Evolutionary conservation across 176 grass and related monocot genomes (phyloP).

Genomic region (Olyra latifolia): DNA sequence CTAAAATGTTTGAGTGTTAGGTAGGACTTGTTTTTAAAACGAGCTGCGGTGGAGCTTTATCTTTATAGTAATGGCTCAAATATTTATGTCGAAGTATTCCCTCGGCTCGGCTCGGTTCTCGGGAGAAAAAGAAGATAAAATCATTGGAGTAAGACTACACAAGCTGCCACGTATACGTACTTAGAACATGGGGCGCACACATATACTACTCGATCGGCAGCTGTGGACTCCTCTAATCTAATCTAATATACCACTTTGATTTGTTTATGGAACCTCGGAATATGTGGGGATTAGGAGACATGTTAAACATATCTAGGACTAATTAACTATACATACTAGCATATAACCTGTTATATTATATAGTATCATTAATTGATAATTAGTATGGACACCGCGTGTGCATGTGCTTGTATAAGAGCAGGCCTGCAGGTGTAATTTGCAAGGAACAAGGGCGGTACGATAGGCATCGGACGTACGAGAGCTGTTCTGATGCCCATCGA

Average conservation of each 20-base stretch:
- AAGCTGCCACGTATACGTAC: neutral
- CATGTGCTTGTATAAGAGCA: no score
- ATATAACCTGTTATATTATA: neutral
- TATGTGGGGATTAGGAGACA: slow-evolving; percentile 25
- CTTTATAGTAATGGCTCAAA: no score
- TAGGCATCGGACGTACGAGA: no score
- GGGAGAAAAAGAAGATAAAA: neutral
- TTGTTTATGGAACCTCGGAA: neutral
- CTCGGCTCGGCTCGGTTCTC: no score
- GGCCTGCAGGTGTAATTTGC: no score
- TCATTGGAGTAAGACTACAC: neutral
- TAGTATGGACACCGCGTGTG: neutral
- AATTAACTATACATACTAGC: neutral
- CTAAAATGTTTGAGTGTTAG: no score
- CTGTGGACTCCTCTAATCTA: neutral
- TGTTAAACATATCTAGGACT: slow-evolving; percentile 5
- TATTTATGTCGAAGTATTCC: no score
- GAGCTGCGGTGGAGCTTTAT: no score
- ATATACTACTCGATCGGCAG: neutral
- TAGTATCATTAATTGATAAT: neutral
- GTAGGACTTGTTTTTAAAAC: no score
- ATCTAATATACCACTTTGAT: neutral
- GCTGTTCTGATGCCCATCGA: no score
- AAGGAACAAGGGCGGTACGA: no score
- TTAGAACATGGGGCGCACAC: slow-evolving; percentile 41